phyloP scores from a whole-genome alignment of 176 grass and related monocot species.

The Rhynchospora breviuscula region DNA sequence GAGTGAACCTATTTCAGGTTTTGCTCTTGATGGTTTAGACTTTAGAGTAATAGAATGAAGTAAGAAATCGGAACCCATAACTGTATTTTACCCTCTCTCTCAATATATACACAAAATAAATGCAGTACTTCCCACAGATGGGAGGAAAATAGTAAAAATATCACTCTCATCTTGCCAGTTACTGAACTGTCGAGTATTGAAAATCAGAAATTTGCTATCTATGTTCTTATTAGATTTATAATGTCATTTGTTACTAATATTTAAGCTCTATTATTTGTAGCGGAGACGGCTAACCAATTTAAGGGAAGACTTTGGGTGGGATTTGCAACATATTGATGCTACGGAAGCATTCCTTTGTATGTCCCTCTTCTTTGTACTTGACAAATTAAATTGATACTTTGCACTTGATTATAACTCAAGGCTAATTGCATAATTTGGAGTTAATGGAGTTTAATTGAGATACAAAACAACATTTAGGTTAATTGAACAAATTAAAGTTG shows the following conservation, averaged over 20 bases:
- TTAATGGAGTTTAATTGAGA: background rate
- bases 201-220: background rate
- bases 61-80: background rate
- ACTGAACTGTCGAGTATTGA: background rate
- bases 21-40: background rate
- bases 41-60: background rate
- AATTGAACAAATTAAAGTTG: background rate
- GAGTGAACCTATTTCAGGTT: background rate
- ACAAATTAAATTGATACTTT: background rate
- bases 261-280: constrained; percentile 15
- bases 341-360: constrained; percentile 81
- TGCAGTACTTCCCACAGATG: background rate
- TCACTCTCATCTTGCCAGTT: background rate
- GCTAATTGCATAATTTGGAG: background rate
- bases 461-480: background rate
- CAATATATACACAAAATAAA: too few relatives aligned
- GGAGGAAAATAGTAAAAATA: background rate
- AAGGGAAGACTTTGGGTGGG: constrained; percentile 72
- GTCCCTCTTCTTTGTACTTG: background rate
- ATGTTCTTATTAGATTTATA: constrained; percentile 2
- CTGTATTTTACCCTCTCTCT: too few relatives aligned
- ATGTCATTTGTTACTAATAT: constrained; percentile 11
- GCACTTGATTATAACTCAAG: background rate
- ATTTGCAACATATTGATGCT: constrained; percentile 61
- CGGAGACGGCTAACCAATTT: constrained; percentile 54